Evolutionary conservation across 2,329 filamentous ascomycete genomes (phyloP), one percentile per base, ranked within the genome.

Genomic region (Aspergillus udagawae): DNA sequence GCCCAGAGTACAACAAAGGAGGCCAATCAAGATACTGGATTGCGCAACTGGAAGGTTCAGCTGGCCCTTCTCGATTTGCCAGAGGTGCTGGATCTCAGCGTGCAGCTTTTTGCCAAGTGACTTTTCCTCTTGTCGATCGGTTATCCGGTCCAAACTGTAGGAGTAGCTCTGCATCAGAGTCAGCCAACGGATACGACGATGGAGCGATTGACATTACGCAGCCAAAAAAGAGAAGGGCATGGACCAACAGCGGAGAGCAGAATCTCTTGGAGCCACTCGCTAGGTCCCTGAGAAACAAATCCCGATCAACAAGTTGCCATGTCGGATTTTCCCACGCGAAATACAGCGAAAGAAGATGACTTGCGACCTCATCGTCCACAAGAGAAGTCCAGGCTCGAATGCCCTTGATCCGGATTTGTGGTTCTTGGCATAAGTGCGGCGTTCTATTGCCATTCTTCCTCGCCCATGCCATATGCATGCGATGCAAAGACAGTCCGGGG

Each of bases 241-340:
- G 60, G 41, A 66, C 64, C 38, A 63, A 35, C 12, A 64, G 48
- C 1, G 57, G 51, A n/a, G 65, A 67, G 41, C 65, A 67, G 27
- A 65, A 63, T 35, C 47, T 58, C 27, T 42, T 53, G 3, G 50
- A 35, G 1, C 61, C 59, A 21, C 51, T 51, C 29, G 66, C 64
- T 8, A 67, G 48, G 47, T 67, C 65, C 25, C 55, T 59, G 23
- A 64, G 9, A 47, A 67, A 67, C 21, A 60, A 44, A 7, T 58
- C 42, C 49, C 59, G 61, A 21, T 67, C 65, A 44, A 67, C 55
- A 23, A 67, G 56, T 32, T 66, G 59, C 65, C 65, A 67, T 17
- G 59, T 64, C 5, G 65, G 61, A 17, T 67, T 67, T 51, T 67
- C 65, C 65, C 65, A 67, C 14, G 59, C 58, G 41, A 67, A 67